phyloP scores from a whole-genome alignment of 2,329 filamentous ascomycete species.

The Botrytis elliptica region DNA sequence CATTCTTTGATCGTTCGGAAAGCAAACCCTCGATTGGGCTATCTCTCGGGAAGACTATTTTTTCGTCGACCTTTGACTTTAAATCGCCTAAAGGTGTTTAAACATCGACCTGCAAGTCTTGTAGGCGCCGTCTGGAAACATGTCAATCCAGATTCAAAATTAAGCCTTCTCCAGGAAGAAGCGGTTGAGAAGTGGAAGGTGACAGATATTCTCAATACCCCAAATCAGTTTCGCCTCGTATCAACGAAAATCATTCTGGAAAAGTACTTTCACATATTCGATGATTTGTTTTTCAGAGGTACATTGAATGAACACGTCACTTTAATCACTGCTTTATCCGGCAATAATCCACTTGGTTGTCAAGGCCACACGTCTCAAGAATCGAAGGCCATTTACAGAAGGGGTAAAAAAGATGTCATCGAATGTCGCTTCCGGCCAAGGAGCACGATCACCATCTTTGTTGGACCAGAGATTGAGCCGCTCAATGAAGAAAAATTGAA shows the following conservation, averaged over 20 bases:
- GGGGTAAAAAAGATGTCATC: background rate
- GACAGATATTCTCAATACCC: background rate
- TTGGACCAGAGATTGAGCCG: background rate
- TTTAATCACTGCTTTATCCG: background rate
- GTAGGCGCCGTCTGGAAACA: background rate
- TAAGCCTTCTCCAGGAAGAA: background rate
- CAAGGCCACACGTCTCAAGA: background rate
- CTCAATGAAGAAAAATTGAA: background rate
- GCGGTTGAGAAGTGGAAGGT: background rate
- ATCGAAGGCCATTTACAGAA: background rate
- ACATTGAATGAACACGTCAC: background rate
- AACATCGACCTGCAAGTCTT: background rate
- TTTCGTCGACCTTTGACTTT: background rate
- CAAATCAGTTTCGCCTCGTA: background rate
- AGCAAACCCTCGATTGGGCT: background rate
- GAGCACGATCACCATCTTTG: background rate
- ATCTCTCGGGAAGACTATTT: background rate
- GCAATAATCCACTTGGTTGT: background rate
- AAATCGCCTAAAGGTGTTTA: background rate
- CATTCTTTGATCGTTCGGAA: background rate
- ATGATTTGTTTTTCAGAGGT: background rate
- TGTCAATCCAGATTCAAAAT: background rate
- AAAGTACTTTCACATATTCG: slow-evolving; percentile 2
- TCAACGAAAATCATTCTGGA: background rate
- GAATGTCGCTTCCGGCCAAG: background rate